A percentile compares a stretch with the other conserved stretches of the same genome.
phyloP scores from a whole-genome alignment of 2,329 filamentous ascomycete species.

The Aspergillus ustus region DNA sequence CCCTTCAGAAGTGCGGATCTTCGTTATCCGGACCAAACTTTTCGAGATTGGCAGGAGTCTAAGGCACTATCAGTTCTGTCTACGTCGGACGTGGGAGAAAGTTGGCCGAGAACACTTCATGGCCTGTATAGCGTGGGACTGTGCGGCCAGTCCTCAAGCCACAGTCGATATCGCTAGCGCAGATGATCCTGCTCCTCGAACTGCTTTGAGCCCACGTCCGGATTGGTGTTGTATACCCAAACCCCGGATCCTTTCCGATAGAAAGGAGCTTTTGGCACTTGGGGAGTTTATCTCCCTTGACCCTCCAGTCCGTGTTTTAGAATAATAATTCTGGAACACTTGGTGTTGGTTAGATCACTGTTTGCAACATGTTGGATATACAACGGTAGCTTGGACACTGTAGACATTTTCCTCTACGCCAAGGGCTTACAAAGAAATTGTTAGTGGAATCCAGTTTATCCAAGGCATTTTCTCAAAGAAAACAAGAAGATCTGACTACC shows the following conservation, averaged over 20 bases:
- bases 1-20: constrained; percentile 33
- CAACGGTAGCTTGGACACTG: too few species aligned
- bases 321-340: neutral
- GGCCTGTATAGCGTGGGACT: constrained; percentile 38
- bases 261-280: constrained; percentile 26
- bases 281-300: constrained; percentile 24
- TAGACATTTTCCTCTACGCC: too few species aligned
- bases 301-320: constrained; percentile 16
- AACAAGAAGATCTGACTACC: too few species aligned
- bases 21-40: constrained; percentile 38
- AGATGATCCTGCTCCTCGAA: neutral
- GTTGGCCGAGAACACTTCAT: constrained; percentile 37
- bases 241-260: constrained; percentile 35
- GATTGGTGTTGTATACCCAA: neutral
- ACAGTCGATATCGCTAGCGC: constrained; percentile 6
- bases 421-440: too few species aligned
- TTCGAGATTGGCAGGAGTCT: constrained; percentile 20
- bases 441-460: too few species aligned
- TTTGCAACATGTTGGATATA: too few species aligned
- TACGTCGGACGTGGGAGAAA: constrained; percentile 33
- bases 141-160: neutral
- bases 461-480: too few species aligned
- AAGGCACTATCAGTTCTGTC: constrained; percentile 28
- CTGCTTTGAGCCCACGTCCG: neutral
- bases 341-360: neutral